Base-by-base conservation (phyloP, 2,329 filamentous ascomycete genomes). In the Colletotrichum camelliae region DNA sequence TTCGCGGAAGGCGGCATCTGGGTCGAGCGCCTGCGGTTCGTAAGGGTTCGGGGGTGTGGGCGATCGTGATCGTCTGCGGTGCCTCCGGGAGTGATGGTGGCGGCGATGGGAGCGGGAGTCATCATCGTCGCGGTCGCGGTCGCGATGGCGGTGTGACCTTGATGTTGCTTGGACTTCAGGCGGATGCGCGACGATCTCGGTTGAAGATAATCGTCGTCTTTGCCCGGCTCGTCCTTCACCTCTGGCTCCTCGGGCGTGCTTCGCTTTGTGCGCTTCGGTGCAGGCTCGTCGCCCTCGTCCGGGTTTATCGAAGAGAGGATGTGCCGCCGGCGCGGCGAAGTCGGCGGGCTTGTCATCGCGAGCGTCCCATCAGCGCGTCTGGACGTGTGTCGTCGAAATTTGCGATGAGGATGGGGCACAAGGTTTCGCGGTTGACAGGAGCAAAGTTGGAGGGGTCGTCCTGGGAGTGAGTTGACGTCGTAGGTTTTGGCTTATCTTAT, bases 1-100 rank as follows among this genome's bases (percentile, higher is more conserved):
- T 84, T 98, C 95, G 35, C 95, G 93, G 83, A 99, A 99, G 1
- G 96, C 95, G 0, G 90, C 88, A 55, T 95, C 93, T 0, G 95
- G 89, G 79, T 94, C 91, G 18, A 94, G 87, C 1, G 87, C 83
- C 3, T 85, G 84, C 4, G 85, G 83, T 0, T 87, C 86, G 79
- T 87, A 84, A 0, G 89, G 88, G 75, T 91, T 87, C 0, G 85
- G 84, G 0, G 87, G 87, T 4, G 88, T 87, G 2, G 86, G 86
- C 3, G 88, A 88, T 76, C 85, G 86, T 21, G 84, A 82, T 67
- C 84, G 84, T 58, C 80, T 82, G 52, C 78, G 80, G 39, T 77
- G 79, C 24, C 76, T 77, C 18, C 77, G 77, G n/a, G 80, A 82
- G 70, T 65, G 70, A 27, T 82, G 81, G 64, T 82, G 84, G 60